Base-by-base conservation (phyloP, 2,329 filamentous ascomycete species). In the Grosmannia huntii region DNA sequence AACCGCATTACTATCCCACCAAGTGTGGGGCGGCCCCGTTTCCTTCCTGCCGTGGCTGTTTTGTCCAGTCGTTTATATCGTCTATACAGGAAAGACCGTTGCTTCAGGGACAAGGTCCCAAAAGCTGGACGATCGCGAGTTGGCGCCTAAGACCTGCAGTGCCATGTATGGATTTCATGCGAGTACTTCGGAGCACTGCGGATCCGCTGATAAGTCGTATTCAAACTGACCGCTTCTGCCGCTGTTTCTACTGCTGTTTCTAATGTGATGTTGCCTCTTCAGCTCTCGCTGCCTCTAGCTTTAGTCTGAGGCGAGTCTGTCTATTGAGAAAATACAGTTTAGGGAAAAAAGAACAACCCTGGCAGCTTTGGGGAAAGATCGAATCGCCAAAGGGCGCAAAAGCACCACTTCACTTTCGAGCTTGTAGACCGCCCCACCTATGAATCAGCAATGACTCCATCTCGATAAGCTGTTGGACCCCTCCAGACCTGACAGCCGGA, bases 391-490 rank as follows among this genome's bases (percentile, higher is more conserved):
- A 10, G 36, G 31, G 31, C 31, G 41, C 41, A 44, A 5, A 44
- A 44, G 41, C 41, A 19, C 38, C 38, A 16, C 38, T 41, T n/a
- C 16, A 19, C 19, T 44, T 7, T 19, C 41, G 41, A 44, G 41
- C 41, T n/a, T 44, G n/a, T n/a, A 28, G 14, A 5, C 31, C 33
- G n/a, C 51, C 28, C 23, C n/a, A 21, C 53, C 36, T 14, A 54
- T 60, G 59, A 60, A 59, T 60, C 55, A 60, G 59, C 57, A 48
- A 60, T 60, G 57, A 60, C 59, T 58, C 53, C 38, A 55, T 11
- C 53, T 55, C 12, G 19, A 53, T 53, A 33, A 53, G 53, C 58
- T 38, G 23, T 7, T 19, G 4, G 21, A 7, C 28, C 55, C 50
- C 58, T 46, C 56, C 58, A 44, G 23, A 50, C 21, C 23, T 12